These are phyloP conservation scores for Suhomyces chickasaworum DNA, from an alignment of 1,139 yeast species.

Conservation along the genomic window DNA sequence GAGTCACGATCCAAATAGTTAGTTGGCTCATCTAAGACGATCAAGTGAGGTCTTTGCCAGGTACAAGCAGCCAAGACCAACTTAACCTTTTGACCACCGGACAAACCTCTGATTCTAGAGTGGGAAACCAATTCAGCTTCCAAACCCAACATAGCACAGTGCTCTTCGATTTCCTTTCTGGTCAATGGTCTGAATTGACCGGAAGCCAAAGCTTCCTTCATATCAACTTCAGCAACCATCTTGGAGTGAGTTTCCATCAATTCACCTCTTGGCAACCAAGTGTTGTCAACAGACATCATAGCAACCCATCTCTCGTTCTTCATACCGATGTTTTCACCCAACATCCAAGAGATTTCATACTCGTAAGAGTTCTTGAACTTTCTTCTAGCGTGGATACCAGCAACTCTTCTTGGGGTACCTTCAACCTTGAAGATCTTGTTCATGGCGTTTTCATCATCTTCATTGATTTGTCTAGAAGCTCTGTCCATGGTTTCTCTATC, in stretches of 20 bases:
- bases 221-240: constrained; percentile 99
- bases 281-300: constrained; percentile 99
- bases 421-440: constrained; percentile 98
- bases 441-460: constrained; percentile 96
- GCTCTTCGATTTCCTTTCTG: constrained; percentile 99
- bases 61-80: constrained; percentile 99
- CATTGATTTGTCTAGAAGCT: constrained; percentile 98
- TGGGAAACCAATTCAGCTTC: constrained; percentile 99
- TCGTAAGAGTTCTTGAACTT: constrained; percentile 99
- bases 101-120: constrained; percentile 99
- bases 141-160: constrained; percentile 97
- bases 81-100: constrained; percentile 99
- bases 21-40: constrained; percentile 99
- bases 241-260: constrained; percentile 97
- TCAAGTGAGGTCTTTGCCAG: constrained; percentile 99
- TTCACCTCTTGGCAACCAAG: constrained; percentile 99
- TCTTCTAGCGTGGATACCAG: constrained; percentile 95
- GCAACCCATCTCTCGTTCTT: constrained; percentile 99
- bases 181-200: constrained; percentile 99
- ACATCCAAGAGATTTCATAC: constrained; percentile 94
- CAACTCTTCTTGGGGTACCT: constrained; percentile 97
- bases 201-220: constrained; percentile 99
- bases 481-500: constrained; percentile 99
- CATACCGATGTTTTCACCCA: constrained; percentile 99
- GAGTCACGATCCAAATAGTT: constrained; percentile 99